Evolutionary conservation across 768 basidiomycete genomes (phyloP), one percentile per base, ranked within the genome.

Genomic region (Pleurotus djamor): DNA sequence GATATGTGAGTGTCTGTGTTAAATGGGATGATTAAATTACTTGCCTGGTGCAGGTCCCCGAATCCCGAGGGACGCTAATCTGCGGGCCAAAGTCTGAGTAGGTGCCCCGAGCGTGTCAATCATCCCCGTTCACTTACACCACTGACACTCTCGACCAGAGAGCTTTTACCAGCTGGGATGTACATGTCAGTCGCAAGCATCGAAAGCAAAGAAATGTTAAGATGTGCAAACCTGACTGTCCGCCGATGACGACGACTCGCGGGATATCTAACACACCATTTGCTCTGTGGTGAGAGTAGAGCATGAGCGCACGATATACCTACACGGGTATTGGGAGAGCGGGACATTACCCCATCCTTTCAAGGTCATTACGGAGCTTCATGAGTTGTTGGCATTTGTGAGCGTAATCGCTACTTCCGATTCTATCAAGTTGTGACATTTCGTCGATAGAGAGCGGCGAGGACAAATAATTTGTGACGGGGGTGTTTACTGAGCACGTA

Each of bases 51-150:
- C 85, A 86, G 0, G 83, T 86, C 17, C 84, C 84, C 45, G 81
- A 82, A 44, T 86, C 86, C 35, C 86, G 72, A 9, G 86, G 85
- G 33, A 87, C 84, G 51, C 71, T 82, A 34, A 86, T 82, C 86
- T 87, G 43, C 14, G 47, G 28, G 12, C 5, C 37, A 8, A 38
- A 37, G 45, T 5, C 13, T 12, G 33, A 48, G 8, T 43, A 41
- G 36, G 14, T 35, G 16, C n/a, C 16, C 38, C 13, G 8, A 10
- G n/a, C 16, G 8, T 45, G 56, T 28, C 45, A 13, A 33, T 44
- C 32, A 52, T 57, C 12, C 17, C 16, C 45, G 28, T 16, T 28
- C 44, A 65, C 80, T 21, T 63, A 86, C 84, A 5, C 83, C 82
- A 12, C 76, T 83, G 0, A 85, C 80, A 0, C 81, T 83, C 56